These are phyloP conservation scores for Phaeosphaeriaceae sp. DNA, from an alignment of 2,329 filamentous ascomycete species.

Conservation along the genomic window DNA sequence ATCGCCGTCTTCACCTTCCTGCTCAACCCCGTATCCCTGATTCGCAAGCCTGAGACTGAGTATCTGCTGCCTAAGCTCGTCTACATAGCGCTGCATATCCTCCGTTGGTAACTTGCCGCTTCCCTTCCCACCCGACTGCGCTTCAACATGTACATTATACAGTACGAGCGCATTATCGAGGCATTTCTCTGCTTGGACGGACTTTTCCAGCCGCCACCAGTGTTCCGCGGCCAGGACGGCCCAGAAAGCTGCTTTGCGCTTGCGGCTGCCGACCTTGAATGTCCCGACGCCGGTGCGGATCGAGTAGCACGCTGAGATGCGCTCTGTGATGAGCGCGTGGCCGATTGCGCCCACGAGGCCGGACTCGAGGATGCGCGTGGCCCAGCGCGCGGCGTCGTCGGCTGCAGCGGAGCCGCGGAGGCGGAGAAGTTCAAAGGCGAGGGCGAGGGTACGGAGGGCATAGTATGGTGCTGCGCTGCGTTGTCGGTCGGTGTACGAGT, in stretches of 20 bases:
- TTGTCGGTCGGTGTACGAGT: conserved; percentile 79
- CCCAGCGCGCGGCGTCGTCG: conserved; percentile 89
- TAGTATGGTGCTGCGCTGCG: conserved; percentile 81
- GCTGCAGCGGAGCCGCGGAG: conserved; percentile 79
- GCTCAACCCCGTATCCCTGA: conserved; percentile 52
- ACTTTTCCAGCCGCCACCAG: conserved; percentile 81
- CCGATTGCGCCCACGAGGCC: conserved; percentile 77
- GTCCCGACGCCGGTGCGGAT: conserved; percentile 73
- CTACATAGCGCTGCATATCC: conserved; percentile 68
- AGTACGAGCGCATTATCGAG: conserved; percentile 71
- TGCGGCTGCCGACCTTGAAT: conserved; percentile 72
- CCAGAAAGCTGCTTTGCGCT: conserved; percentile 90
- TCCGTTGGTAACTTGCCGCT: conserved; percentile 53
- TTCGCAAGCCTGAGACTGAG: conserved; percentile 49
- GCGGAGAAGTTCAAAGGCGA: conserved; percentile 83
- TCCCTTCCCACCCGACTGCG: conserved; percentile 6
- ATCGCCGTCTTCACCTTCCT: conserved; percentile 21
- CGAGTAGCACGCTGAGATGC: conserved; percentile 83
- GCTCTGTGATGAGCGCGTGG: conserved; percentile 83
- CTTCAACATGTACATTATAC: conserved; percentile 54
- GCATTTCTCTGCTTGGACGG: conserved; percentile 78
- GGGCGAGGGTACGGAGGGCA: conserved; percentile 76
- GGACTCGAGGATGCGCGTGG: conserved; percentile 75
- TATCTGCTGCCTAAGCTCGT: conserved; percentile 71
- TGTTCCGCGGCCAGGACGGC: conserved; percentile 80